A percentile compares a stretch with the other conserved stretches of the same genome.
Evolutionary conservation across 345 rosid species (phyloP).

Genomic region (Trapa bicornis): DNA sequence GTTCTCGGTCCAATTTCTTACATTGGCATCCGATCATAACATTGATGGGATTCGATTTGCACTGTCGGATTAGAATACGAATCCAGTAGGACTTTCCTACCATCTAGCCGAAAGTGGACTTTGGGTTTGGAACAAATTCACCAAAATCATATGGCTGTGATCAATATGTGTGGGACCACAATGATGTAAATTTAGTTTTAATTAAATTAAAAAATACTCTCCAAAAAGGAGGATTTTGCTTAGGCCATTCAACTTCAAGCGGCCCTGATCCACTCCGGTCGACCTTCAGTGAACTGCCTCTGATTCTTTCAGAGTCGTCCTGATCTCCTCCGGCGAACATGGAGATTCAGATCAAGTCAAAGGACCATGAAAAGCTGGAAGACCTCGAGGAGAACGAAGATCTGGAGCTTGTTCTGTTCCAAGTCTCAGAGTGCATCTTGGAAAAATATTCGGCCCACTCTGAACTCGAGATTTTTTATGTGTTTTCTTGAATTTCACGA

Average conservation of each 20-base stretch:
- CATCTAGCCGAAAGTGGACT: background rate
- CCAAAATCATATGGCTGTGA: background rate
- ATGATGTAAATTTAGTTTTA: too few relatives aligned
- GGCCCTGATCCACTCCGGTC: background rate
- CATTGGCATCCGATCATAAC: too few relatives aligned
- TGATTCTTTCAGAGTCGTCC: background rate
- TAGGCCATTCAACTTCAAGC: background rate
- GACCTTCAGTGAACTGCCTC: background rate
- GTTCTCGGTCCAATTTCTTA: too few relatives aligned
- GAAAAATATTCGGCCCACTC: slow-evolving; percentile 10
- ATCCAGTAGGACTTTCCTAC: background rate
- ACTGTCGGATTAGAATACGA: too few relatives aligned
- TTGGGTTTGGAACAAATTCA: background rate
- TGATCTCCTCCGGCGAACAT: background rate
- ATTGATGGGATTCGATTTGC: too few relatives aligned
- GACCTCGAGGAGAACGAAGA: slow-evolving; percentile 46
- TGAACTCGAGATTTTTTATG: background rate
- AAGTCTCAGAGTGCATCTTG: slow-evolving; percentile 87
- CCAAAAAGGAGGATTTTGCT: background rate
- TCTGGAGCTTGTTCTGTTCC: slow-evolving; percentile 67
- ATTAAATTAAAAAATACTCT: background rate
- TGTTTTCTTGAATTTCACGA: background rate
- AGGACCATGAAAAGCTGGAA: slow-evolving; percentile 12
- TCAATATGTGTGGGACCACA: background rate
- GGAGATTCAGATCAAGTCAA: slow-evolving; percentile 1